Evolutionary conservation across 805 yeast genomes (phyloP).

Genomic region (Hemisphaericaspora nanyangensis): DNA sequence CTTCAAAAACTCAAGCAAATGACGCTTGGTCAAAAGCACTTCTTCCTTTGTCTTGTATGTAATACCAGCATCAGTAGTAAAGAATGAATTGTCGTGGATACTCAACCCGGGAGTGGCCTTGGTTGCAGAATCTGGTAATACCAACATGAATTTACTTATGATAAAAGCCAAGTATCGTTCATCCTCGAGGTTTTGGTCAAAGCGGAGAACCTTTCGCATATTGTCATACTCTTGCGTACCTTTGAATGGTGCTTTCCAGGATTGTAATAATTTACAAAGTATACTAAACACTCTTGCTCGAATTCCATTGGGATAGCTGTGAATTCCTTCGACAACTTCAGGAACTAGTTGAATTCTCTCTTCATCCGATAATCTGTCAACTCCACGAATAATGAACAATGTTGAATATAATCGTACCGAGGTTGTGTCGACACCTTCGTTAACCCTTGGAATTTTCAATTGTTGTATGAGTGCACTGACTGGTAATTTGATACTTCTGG

Average conservation of each 20-base stretch:
- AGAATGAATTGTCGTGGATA: slow-evolving; percentile 51
- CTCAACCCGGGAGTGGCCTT: slow-evolving; percentile 59
- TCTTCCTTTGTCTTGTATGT: slow-evolving; percentile 46
- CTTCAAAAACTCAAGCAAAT: slow-evolving; percentile 36
- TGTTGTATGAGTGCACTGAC: slow-evolving; percentile 59
- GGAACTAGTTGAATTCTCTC: slow-evolving; percentile 46
- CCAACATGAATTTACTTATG: slow-evolving; percentile 54
- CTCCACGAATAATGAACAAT: slow-evolving; percentile 63
- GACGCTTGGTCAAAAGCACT: slow-evolving; percentile 28
- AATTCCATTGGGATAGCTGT: slow-evolving; percentile 27
- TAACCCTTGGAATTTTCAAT: slow-evolving; percentile 52
- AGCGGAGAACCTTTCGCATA: slow-evolving; percentile 28
- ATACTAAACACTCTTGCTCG: slow-evolving; percentile 61
- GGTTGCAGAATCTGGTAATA: slow-evolving; percentile 38
- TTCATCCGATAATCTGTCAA: slow-evolving; percentile 46
- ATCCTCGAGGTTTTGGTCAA: slow-evolving; percentile 36
- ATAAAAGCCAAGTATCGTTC: slow-evolving; percentile 42
- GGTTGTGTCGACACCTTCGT: slow-evolving; percentile 39
- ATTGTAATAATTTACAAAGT: slow-evolving; percentile 48
- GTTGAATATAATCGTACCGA: slow-evolving; percentile 60
- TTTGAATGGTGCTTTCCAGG: slow-evolving; percentile 48
- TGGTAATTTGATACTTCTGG: slow-evolving; percentile 58
- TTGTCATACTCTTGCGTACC: slow-evolving; percentile 41
- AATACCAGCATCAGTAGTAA: slow-evolving; percentile 68
- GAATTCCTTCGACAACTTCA: slow-evolving; percentile 43